Evolutionary conservation across 495 filamentous ascomycete genomes (phyloP), one percentile per base, ranked within the genome.

Genomic region (Haplographium delicatum): DNA sequence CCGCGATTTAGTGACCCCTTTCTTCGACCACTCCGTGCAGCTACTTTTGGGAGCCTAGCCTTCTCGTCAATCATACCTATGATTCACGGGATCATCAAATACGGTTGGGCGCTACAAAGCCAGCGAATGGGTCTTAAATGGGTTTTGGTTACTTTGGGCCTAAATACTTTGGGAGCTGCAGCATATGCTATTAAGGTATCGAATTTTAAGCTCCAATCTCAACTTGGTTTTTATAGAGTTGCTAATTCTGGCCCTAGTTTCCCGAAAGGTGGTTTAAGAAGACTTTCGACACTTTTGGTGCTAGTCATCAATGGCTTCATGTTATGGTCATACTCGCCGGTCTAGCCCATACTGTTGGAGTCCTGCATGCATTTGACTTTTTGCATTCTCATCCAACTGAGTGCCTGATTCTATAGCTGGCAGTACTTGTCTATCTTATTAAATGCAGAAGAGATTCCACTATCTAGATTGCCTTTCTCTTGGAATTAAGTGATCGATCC

Each of bases 281-380:
- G 2, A 58, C 39, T 11, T 76, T 74, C 46, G 73, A 80, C 35
- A 60, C 79, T 4, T 57, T 66, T 9, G 73, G 75, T 10, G 67
- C 64, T 10, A 78, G 72, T 28, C 76, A 78, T 52, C 75, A 80
- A 59, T 75, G 13, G 65, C 46, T 79, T 40, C 77, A 80, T 48
- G 38, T 77, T 15, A 61, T 66, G 60, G 72, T 79, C 2, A 35
- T 78, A 19, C 37, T 67, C 10, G 74, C 77, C 0, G 72, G 65
- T 0, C 46, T 78, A 16, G 53, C 62, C 5, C 71, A 73, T 59
- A 67, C 67, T 28, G 42, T 59, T 38, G 75, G 69, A 2, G 58
- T 77, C 28, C 33, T 76, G 9, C 46, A 56, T 16, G 70, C 70
- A 7, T 79, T 79, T 53, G 72, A 76, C 48, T 69, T 68, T 60